phyloP scores from a whole-genome alignment of 768 basidiomycete genomes.

The Mycena galopus region DNA sequence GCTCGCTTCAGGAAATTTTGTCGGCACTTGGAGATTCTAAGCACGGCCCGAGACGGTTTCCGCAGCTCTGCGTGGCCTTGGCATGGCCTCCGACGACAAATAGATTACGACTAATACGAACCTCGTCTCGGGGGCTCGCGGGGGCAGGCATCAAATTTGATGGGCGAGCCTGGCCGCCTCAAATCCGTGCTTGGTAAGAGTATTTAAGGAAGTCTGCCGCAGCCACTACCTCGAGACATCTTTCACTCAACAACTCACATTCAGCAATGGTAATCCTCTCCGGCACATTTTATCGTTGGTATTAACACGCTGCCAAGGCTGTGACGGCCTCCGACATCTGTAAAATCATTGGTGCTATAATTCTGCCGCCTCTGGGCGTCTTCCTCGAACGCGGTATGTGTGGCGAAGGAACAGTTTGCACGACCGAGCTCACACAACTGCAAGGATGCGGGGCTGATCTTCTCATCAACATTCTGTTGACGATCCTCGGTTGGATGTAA shows the following conservation, averaged over 20 bases:
- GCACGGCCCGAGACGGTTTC: too few relatives aligned
- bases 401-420: not conserved
- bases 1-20: too few relatives aligned
- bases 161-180: too few relatives aligned
- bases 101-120: too few relatives aligned
- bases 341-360: constrained; percentile 76
- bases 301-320: constrained; percentile 5
- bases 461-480: constrained; percentile 83
- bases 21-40: too few relatives aligned
- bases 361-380: constrained; percentile 88
- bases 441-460: constrained; percentile 80
- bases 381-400: constrained; percentile 79
- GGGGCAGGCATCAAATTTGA: too few relatives aligned
- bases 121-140: too few relatives aligned
- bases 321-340: constrained; percentile 71
- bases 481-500: constrained; percentile 87
- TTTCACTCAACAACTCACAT: not conserved
- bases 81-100: too few relatives aligned
- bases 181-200: too few relatives aligned
- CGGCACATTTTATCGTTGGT: not conserved
- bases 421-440: not conserved
- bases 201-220: too few relatives aligned
- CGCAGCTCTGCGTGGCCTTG: too few relatives aligned
- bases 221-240: too few relatives aligned
- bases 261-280: not conserved